These are phyloP conservation scores for Penicillium sp. DNA, from an alignment of 2,329 filamentous ascomycete species.

Conservation along the genomic window DNA sequence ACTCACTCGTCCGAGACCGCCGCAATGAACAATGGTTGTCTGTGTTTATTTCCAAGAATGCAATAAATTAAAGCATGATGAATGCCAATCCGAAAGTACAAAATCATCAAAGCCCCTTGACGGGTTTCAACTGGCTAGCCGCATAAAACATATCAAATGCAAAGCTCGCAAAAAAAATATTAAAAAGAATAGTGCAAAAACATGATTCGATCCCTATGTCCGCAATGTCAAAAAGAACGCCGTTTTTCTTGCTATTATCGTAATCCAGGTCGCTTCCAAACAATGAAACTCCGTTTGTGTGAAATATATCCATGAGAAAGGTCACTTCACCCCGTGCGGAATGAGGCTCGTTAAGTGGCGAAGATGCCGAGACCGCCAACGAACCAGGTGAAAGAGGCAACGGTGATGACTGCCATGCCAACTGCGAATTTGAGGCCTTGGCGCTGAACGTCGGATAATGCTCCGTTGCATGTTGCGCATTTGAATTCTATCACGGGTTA, in stretches of 20 bases:
- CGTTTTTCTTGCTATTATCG: slow-evolving; percentile 36
- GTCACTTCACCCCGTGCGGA: background rate
- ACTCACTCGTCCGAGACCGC: no score
- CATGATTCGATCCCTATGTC: slow-evolving; percentile 20
- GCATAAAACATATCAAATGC: slow-evolving; percentile 2
- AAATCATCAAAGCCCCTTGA: background rate
- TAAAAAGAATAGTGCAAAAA: slow-evolving; percentile 5
- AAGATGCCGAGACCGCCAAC: slow-evolving; percentile 47
- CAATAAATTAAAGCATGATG: slow-evolving; percentile 13
- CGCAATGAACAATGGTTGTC: no score
- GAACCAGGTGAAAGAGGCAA: slow-evolving; percentile 62
- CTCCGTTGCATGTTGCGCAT: slow-evolving; percentile 62
- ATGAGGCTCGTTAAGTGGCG: slow-evolving; percentile 22
- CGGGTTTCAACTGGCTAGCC: background rate
- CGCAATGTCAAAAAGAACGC: slow-evolving; percentile 24
- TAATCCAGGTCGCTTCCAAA: slow-evolving; percentile 28
- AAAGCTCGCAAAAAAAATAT: slow-evolving; percentile 6
- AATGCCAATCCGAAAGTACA: slow-evolving; percentile 15
- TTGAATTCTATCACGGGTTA: slow-evolving; percentile 49
- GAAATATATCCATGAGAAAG: slow-evolving; percentile 27
- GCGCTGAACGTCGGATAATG: slow-evolving; percentile 57
- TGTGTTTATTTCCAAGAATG: background rate
- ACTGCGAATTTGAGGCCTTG: slow-evolving; percentile 61
- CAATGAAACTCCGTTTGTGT: slow-evolving; percentile 15
- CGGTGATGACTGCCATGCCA: slow-evolving; percentile 60